These are phyloP conservation scores for Panaeolus cyanescens DNA, from an alignment of 768 basidiomycete genomes.

Conservation along the genomic window DNA sequence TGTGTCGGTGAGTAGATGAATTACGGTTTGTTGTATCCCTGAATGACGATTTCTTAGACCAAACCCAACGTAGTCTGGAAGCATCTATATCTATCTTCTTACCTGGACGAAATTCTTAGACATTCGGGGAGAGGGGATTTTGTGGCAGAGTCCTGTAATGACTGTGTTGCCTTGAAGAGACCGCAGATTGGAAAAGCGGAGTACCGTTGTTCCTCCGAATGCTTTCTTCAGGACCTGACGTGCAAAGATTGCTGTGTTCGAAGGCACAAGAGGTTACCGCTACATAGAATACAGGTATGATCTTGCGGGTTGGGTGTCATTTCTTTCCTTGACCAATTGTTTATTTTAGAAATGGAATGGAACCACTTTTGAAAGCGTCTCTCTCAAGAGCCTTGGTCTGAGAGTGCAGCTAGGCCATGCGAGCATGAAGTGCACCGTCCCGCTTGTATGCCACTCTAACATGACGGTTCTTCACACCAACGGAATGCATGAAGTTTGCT, in stretches of 20 bases:
- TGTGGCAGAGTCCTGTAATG: neutral
- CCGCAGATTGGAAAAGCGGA: neutral
- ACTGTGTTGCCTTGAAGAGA: slow-evolving; percentile 8
- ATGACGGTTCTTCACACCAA: slow-evolving; percentile 3
- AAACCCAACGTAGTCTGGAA: slow-evolving; percentile 7
- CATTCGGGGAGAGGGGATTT: slow-evolving; percentile 10
- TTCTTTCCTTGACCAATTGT: neutral
- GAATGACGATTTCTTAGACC: neutral
- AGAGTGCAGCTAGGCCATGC: slow-evolving; percentile 1
- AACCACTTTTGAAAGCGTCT: neutral
- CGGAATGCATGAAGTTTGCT: slow-evolving; percentile 2
- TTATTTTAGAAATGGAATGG: neutral
- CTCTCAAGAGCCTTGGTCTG: neutral
- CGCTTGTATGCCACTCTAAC: neutral
- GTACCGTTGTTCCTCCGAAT: slow-evolving; percentile 9
- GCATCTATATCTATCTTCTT: slow-evolving; percentile 4
- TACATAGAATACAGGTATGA: slow-evolving; percentile 4
- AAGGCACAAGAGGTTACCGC: neutral
- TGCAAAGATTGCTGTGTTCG: slow-evolving; percentile 4
- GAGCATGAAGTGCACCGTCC: neutral
- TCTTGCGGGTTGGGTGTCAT: neutral
- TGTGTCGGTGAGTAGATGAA: neutral
- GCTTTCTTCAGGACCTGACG: slow-evolving; percentile 1
- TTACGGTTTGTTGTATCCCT: neutral
- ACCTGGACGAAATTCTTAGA: slow-evolving; percentile 15